phyloP scores from a whole-genome alignment of 805 yeast genomes.

The Metschnikowia anglica region DNA sequence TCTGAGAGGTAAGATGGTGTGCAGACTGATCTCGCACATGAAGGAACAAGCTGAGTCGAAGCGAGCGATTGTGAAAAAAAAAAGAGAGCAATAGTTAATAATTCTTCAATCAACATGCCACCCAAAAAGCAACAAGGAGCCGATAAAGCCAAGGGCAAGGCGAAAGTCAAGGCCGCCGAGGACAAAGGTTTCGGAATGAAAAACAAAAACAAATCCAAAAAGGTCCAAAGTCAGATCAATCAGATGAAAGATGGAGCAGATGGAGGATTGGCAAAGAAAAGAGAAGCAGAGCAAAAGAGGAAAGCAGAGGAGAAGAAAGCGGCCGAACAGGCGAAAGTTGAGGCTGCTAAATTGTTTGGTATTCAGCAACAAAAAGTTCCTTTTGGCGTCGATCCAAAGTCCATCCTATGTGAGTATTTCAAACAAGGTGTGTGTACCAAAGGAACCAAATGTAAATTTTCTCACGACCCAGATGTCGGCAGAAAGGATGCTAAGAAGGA shows the following conservation, averaged over 20 bases:
- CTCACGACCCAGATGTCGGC: conserved; percentile 83
- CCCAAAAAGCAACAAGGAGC: conserved; percentile 65
- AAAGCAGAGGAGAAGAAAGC: conserved; percentile 81
- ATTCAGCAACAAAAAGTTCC: conserved; percentile 82
- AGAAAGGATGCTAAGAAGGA: conserved; percentile 89
- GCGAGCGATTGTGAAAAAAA: conserved; percentile 15
- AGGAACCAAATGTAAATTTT: conserved; percentile 85
- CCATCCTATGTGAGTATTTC: conserved; percentile 86
- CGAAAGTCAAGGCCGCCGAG: conserved; percentile 61
- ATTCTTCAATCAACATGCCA: conserved; percentile 50
- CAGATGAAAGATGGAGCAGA: conserved; percentile 44
- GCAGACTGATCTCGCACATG: conserved; percentile 12
- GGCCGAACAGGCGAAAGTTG: conserved; percentile 83
- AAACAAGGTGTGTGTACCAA: conserved; percentile 83
- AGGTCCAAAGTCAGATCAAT: conserved; percentile 63
- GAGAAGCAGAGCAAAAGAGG: conserved; percentile 71
- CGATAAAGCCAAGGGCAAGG: conserved; percentile 66
- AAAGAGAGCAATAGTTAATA: conserved; percentile 8
- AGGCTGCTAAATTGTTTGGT: conserved; percentile 76
- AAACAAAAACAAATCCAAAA: conserved; percentile 91
- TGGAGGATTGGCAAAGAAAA: conserved; percentile 57
- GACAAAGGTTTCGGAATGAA: conserved; percentile 95
- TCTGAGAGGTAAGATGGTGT: conserved; percentile 4
- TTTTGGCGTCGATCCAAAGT: conserved; percentile 96
- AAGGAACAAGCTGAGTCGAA: conserved; percentile 10